Percentiles rank a stretch among this genome's conserved stretches.
Conservation (phyloP, 768 basidiomycete species). For the Pleurotus sapidus region DNA sequence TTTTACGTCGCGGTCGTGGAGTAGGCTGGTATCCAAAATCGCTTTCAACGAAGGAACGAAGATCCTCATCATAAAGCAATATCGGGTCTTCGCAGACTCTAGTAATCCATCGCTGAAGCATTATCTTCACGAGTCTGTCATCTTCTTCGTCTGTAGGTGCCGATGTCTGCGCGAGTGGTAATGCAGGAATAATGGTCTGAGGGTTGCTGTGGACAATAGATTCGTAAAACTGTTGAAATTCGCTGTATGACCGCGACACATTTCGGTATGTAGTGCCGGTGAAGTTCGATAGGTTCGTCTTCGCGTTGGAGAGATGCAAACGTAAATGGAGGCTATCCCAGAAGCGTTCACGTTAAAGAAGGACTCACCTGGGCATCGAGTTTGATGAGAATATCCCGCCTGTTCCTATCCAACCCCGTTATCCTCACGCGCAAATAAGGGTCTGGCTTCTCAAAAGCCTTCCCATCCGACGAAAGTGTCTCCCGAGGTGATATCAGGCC, state of each 20-base stretch:
- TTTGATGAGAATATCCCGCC: slow-evolving; percentile 90
- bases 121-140: slow-evolving; percentile 91
- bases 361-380: slow-evolving; percentile 87
- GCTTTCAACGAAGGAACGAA: slow-evolving; percentile 93
- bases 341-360: neutral
- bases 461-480: slow-evolving; percentile 64
- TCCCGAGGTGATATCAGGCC: slow-evolving; percentile 78
- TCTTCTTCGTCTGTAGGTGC: slow-evolving; percentile 98
- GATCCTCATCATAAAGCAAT: slow-evolving; percentile 84
- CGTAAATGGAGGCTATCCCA: neutral
- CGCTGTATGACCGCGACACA: slow-evolving; percentile 91
- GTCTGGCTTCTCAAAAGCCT: slow-evolving; percentile 69
- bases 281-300: slow-evolving; percentile 96
- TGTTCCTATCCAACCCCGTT: slow-evolving; percentile 89
- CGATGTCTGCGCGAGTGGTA: slow-evolving; percentile 95
- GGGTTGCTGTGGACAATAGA: slow-evolving; percentile 87
- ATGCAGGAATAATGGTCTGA: slow-evolving; percentile 93
- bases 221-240: slow-evolving; percentile 94
- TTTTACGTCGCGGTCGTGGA: slow-evolving; percentile 69
- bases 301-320: slow-evolving; percentile 9
- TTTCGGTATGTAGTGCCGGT: slow-evolving; percentile 87
- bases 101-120: slow-evolving; percentile 93
- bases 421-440: slow-evolving; percentile 90
- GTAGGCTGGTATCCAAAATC: slow-evolving; percentile 96
- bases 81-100: slow-evolving; percentile 92